phyloP scores from a whole-genome alignment of 108 stramenopile species.

The Skeletonema menzelii region DNA sequence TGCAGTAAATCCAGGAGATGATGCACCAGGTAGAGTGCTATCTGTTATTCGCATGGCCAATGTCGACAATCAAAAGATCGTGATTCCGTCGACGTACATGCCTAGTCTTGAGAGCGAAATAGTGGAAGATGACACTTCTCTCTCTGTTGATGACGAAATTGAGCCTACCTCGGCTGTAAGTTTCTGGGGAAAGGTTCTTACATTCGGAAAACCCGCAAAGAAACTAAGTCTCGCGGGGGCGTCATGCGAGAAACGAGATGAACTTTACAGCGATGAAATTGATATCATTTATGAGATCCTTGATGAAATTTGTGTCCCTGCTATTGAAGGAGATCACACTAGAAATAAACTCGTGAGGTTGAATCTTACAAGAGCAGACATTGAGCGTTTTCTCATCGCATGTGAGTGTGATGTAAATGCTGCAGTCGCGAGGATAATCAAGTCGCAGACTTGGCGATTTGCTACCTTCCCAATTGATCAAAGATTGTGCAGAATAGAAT shows the following conservation, averaged over 20 bases:
- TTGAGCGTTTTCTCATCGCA: slow-evolving; percentile 50
- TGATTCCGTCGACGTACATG: slow-evolving; percentile 10
- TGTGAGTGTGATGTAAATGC: slow-evolving; percentile 45
- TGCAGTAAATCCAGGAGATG: slow-evolving; percentile 44
- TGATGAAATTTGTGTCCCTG: slow-evolving; percentile 12
- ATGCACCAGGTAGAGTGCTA: slow-evolving; percentile 52
- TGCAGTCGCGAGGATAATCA: slow-evolving; percentile 55
- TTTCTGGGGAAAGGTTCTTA: background rate
- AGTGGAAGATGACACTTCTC: slow-evolving; percentile 6
- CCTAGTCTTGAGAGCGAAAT: slow-evolving; percentile 8
- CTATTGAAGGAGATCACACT: slow-evolving; percentile 1
- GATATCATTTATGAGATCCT: slow-evolving; percentile 47
- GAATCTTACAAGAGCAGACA: slow-evolving; percentile 37
- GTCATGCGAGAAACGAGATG: slow-evolving; percentile 6
- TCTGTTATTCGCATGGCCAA: slow-evolving; percentile 49
- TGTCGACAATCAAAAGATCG: slow-evolving; percentile 19
- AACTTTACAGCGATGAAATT: slow-evolving; percentile 29
- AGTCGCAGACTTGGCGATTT: slow-evolving; percentile 66
- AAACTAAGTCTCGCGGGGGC: background rate
- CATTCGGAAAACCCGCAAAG: background rate
- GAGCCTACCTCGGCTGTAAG: background rate
- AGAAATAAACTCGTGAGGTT: slow-evolving; percentile 13
- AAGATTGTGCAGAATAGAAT: slow-evolving; percentile 59
- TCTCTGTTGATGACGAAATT: background rate
- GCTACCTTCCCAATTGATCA: slow-evolving; percentile 69